Conservation (phyloP, 345 rosid species). For the Excoecaria agallocha region DNA sequence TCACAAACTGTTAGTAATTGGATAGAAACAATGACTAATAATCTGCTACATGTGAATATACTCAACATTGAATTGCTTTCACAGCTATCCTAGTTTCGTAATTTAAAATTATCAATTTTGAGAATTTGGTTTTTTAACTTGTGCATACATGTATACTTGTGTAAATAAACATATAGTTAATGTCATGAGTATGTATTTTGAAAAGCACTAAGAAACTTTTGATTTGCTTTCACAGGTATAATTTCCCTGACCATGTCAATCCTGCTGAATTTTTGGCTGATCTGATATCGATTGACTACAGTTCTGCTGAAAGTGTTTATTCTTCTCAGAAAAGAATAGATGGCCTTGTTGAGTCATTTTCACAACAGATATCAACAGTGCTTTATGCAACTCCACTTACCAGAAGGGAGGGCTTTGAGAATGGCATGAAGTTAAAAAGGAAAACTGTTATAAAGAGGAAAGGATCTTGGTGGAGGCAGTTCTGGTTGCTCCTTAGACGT, state of each 20-base stretch:
- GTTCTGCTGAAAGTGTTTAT: constrained; percentile 73
- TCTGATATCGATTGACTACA: constrained; percentile 89
- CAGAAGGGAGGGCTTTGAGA: constrained; percentile 31
- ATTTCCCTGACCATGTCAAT: constrained; percentile 80
- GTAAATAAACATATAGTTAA: constrained; percentile 12
- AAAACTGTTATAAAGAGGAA: constrained; percentile 45
- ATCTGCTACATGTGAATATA: neutral
- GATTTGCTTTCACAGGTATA: constrained; percentile 52
- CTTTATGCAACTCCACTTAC: constrained; percentile 68
- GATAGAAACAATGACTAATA: neutral
- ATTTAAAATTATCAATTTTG: neutral
- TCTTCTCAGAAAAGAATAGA: constrained; percentile 81
- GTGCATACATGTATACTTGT: constrained; percentile 12
- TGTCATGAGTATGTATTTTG: constrained; percentile 3
- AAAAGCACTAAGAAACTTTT: constrained; percentile 14
- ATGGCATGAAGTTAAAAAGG: constrained; percentile 36
- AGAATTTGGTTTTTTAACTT: neutral
- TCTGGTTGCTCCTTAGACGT: constrained; percentile 76
- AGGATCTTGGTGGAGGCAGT: constrained; percentile 85
- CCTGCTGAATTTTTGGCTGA: constrained; percentile 99
- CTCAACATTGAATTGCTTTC: neutral
- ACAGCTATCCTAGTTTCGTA: neutral
- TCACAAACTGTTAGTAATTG: neutral
- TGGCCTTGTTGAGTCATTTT: constrained; percentile 80
- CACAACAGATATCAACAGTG: constrained; percentile 50